Evolutionary conservation across 805 yeast genomes (phyloP), one percentile per base, ranked within the genome.

Genomic region (Wickerhamiella domercqiae): DNA sequence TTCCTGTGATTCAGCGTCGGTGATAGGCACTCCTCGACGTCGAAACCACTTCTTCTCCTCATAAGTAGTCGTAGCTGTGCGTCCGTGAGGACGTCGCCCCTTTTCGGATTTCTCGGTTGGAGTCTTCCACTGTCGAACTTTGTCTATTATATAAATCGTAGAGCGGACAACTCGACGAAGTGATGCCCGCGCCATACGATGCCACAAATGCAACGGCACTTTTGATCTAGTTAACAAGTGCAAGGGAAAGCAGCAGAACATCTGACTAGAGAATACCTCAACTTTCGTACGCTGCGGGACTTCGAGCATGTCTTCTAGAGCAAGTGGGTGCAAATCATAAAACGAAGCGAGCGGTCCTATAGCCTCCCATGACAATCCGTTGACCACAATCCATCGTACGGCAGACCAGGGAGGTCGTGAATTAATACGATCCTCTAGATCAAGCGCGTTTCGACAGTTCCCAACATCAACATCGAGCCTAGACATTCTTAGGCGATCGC

Each of bases 321-420:
- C 70, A 33, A 73, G 55, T 18, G 73, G 62, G 49, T 73, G 78
- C 16, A 73, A 52, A 15, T 59, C 51, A 48, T 62, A 72, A 35
- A 55, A 52, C 30, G 61, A 53, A 1, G 68, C 65, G 29, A 73
- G 57, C 0, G 63, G 52, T 6, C 67, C 59, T 5, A 73, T 64
- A 5, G 73, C 73, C 37, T 70, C 76, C 75, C 75, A 70, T 2
- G 75, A 67, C n/a, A 72, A 53, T 0, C 77, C 78, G 47, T 70
- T 71, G 17, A 71, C 70, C 43, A 68, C 71, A 37, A 70, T 57
- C 76, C 76, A 70, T 13, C 75, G 52, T 1, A 71, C 71, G 34
- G 59, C 56, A 2, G 71, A 55, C 74, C 75, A 68, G 0, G 40
- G 28, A 1, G 75, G 74, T 28, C 63, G 48, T 5, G 39, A 40